A percentile compares a stretch with the other conserved stretches of the same genome.
These are phyloP conservation scores for Lasiosphaeria hispida DNA, from an alignment of 495 filamentous ascomycete genomes.

Conservation along the genomic window DNA sequence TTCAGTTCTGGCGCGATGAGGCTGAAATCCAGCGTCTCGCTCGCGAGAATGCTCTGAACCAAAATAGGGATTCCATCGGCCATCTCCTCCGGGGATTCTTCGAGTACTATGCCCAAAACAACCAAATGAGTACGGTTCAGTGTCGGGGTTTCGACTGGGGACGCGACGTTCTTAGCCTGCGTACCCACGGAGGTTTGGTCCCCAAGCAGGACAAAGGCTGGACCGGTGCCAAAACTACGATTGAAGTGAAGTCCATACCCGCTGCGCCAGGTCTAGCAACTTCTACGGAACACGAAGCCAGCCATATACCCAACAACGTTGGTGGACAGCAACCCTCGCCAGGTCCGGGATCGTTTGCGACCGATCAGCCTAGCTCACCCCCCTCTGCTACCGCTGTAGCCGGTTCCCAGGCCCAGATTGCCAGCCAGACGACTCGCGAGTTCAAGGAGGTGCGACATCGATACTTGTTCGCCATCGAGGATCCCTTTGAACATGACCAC, in stretches of 20 bases:
- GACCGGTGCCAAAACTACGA: constrained; percentile 64
- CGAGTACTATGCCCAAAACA: constrained; percentile 67
- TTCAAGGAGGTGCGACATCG: constrained; percentile 66
- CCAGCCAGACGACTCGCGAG: constrained; percentile 23
- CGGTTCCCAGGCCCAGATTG: neutral
- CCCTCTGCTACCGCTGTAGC: neutral
- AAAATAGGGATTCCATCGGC: constrained; percentile 61
- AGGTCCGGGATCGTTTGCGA: neutral
- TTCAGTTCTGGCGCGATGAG: constrained; percentile 70
- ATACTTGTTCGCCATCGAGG: constrained; percentile 84
- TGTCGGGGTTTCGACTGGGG: constrained; percentile 66
- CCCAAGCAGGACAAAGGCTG: constrained; percentile 73
- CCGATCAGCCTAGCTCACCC: neutral
- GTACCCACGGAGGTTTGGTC: constrained; percentile 64
- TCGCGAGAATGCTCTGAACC: constrained; percentile 48
- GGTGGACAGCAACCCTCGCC: constrained; percentile 3
- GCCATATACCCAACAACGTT: constrained; percentile 6
- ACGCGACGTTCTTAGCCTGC: constrained; percentile 65
- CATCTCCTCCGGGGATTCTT: constrained; percentile 73
- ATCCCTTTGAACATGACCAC: constrained; percentile 80
- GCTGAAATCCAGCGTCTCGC: constrained; percentile 56
- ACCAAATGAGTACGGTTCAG: constrained; percentile 37
- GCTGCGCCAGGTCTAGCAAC: neutral
- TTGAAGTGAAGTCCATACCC: constrained; percentile 27
- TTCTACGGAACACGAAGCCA: neutral